These are phyloP conservation scores for Corymbia calophylla DNA, from an alignment of 441 rosid species.

Conservation along the genomic window DNA sequence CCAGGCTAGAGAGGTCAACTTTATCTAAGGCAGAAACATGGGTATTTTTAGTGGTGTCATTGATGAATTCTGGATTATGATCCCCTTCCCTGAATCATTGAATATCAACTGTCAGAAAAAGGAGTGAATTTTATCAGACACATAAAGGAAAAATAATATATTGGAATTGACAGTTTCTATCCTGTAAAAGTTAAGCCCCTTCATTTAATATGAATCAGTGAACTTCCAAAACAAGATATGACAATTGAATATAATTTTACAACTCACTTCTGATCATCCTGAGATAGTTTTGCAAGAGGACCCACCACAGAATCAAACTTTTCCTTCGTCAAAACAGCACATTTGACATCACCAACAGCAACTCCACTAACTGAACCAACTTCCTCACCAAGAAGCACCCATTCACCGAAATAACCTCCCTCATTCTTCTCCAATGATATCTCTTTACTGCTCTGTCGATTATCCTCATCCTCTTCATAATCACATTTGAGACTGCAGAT, in stretches of 20 bases:
- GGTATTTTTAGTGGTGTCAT: constrained; percentile 37
- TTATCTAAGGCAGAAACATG: constrained; percentile 41
- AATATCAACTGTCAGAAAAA: constrained; percentile 6
- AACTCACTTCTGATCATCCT: constrained; percentile 58
- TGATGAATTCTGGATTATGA: constrained; percentile 38
- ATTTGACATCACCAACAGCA: constrained; percentile 76
- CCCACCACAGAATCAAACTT: constrained; percentile 80
- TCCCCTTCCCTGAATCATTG: constrained; percentile 48
- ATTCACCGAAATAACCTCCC: constrained; percentile 96
- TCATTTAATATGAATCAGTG: not conserved
- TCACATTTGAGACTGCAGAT: constrained; percentile 65
- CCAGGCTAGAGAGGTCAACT: constrained; percentile 62
- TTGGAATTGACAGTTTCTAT: not conserved
- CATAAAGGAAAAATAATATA: not conserved
- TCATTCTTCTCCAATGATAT: constrained; percentile 69
- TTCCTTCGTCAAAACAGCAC: constrained; percentile 82
- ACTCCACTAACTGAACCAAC: constrained; percentile 68
- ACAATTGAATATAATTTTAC: not conserved
- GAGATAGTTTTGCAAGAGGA: constrained; percentile 65
- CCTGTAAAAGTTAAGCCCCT: not conserved
- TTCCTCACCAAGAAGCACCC: constrained; percentile 85
- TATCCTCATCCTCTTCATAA: constrained; percentile 27
- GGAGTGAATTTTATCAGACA: not conserved
- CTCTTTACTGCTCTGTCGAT: constrained; percentile 23
- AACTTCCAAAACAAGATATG: constrained; percentile 1